Evolutionary conservation across 1,139 yeast species (phyloP).

Genomic region (Martiniozyma asiatica): DNA sequence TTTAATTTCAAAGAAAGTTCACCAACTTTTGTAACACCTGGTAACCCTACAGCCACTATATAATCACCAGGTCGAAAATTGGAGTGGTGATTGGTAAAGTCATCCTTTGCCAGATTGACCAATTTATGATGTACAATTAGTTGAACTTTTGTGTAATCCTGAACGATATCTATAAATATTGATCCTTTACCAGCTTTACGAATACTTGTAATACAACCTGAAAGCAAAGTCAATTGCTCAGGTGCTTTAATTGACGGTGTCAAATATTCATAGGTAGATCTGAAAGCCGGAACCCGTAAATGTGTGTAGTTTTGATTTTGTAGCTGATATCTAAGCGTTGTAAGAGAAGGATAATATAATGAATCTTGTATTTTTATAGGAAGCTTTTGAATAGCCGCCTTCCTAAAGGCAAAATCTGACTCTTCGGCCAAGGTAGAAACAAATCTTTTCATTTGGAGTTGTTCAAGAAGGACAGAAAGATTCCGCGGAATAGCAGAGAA

Average conservation of each 20-base stretch:
- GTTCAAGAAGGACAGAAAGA: no score
- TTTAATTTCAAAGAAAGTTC: slow-evolving; percentile 63
- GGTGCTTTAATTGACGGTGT: not conserved
- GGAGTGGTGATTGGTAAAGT: slow-evolving; percentile 34
- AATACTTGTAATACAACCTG: slow-evolving; percentile 48
- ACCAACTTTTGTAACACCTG: slow-evolving; percentile 67
- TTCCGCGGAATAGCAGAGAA: no score
- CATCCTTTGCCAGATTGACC: slow-evolving; percentile 29
- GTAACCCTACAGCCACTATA: slow-evolving; percentile 50
- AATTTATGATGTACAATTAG: slow-evolving; percentile 45
- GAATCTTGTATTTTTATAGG: slow-evolving; percentile 13
- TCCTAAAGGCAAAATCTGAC: slow-evolving; percentile 32
- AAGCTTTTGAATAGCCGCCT: slow-evolving; percentile 12
- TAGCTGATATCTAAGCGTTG: not conserved
- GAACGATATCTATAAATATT: slow-evolving; percentile 53
- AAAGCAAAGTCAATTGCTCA: slow-evolving; percentile 19
- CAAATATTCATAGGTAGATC: slow-evolving; percentile 16
- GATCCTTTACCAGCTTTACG: slow-evolving; percentile 57
- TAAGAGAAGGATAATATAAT: slow-evolving; percentile 15
- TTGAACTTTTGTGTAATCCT: slow-evolving; percentile 47
- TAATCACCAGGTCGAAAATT: slow-evolving; percentile 61
- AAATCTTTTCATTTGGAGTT: no score
- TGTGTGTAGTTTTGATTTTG: not conserved
- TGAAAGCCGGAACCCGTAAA: slow-evolving; percentile 24
- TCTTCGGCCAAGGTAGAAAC: slow-evolving; percentile 24